Evolutionary conservation across 2,329 filamentous ascomycete genomes (phyloP).

Genomic region (Sclerotinia minor): DNA sequence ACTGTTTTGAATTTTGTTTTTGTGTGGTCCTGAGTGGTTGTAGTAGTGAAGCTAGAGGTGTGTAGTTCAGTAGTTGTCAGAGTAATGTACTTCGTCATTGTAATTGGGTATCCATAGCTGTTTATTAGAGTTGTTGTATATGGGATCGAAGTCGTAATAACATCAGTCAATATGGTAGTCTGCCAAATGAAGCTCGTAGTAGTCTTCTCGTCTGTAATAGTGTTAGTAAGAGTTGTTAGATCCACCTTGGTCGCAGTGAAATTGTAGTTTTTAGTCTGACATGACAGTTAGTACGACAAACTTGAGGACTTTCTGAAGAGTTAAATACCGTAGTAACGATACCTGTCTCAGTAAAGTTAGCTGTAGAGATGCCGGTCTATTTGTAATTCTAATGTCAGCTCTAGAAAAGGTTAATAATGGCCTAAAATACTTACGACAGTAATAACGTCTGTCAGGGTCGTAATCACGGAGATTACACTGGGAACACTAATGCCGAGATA

Average conservation of each 20-base stretch:
- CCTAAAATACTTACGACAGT: slow-evolving; percentile 10
- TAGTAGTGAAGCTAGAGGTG: slow-evolving; percentile 15
- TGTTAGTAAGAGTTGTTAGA: slow-evolving; percentile 16
- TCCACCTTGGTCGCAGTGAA: slow-evolving; percentile 20
- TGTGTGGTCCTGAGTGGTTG: slow-evolving; percentile 8
- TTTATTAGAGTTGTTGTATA: slow-evolving; percentile 30
- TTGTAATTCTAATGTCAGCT: not conserved
- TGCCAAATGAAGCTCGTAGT: slow-evolving; percentile 19
- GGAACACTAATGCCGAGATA: not conserved
- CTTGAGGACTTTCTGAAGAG: not conserved
- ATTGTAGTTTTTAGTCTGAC: slow-evolving; percentile 15
- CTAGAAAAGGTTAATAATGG: not conserved
- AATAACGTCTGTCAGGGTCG: slow-evolving; percentile 6
- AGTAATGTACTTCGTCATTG: slow-evolving; percentile 30
- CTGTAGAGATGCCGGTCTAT: slow-evolving; percentile 15
- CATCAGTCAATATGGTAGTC: slow-evolving; percentile 25
- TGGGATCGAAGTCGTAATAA: slow-evolving; percentile 30
- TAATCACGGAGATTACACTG: slow-evolving; percentile 13
- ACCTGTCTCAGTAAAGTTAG: slow-evolving; percentile 10
- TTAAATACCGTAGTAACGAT: not conserved
- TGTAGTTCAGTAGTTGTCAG: slow-evolving; percentile 30
- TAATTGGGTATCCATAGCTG: slow-evolving; percentile 31
- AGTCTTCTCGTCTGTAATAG: slow-evolving; percentile 23
- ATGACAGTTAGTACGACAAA: not conserved
- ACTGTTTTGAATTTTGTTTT: slow-evolving; percentile 9